Base-by-base conservation (phyloP, 225 moss, liverwort and hornwort genomes). In the Anthoceros angustus region DNA sequence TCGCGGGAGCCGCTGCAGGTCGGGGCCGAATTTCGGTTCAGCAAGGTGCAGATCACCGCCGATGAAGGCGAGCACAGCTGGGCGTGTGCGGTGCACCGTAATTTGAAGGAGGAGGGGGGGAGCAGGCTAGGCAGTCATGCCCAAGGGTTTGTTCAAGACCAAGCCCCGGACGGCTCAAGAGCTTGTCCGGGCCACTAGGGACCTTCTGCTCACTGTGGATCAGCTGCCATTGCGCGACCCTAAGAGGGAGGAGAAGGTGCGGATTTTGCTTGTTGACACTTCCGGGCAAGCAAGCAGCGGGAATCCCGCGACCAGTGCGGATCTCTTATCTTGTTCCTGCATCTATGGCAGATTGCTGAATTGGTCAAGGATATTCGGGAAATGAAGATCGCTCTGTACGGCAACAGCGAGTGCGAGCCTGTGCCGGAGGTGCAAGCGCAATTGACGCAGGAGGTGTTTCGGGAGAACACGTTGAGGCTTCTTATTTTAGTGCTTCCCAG, bases 111-210 rank as follows among this genome's bases (percentile, higher is more conserved):
- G 14, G 55, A 55, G 55, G 3, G 55, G 55, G 55, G 55, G n/a
- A 20, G 55, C 14, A 48, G 46, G 14, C 14, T 12, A 18, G 14
- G 46, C 18, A 48, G 61, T 5, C 55, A 81, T 6, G 42, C 92
- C 92, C 92, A 98, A 98, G 79, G 87, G 89, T 25, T 76, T 98
- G 50, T 98, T 98, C 63, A 89, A 98, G 81, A 83, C 92, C 78
- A 92, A 89, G 86, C 84, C 89, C 79, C 75, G 82, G 73, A 92
- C 92, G 64, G 77, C 76, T 42, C 85, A 77, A 70, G 98, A 98
- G 84, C 89, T 98, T 72, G 92, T 98, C 75, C 89, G 92, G 12
- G 77, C 70, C 67, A 92, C 92, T 68, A 76, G 80, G 72, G 98
- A 98, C 68, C 76, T 89, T 72, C 63, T 98, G 40, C 40, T 82